Evolutionary conservation across 768 basidiomycete genomes (phyloP).

Genomic region (Cystobasidium tubakii): DNA sequence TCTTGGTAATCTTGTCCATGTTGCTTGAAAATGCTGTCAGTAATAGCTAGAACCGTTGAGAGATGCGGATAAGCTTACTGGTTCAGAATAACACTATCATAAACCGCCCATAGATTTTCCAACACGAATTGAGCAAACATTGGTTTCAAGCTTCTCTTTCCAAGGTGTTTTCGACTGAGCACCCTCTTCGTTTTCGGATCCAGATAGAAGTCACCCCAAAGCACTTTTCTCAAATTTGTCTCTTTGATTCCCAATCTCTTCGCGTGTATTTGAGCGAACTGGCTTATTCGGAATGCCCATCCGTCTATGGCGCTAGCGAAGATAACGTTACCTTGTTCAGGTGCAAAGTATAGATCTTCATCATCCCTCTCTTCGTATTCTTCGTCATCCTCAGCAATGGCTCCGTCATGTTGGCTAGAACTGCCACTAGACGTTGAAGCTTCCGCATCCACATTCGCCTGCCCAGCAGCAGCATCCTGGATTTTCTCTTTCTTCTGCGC

Average conservation of each 20-base stretch:
- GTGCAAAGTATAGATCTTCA: constrained; percentile 94
- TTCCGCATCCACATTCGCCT: constrained; percentile 56
- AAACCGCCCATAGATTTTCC: constrained; percentile 95
- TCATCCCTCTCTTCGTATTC: constrained; percentile 93
- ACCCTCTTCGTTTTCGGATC: constrained; percentile 93
- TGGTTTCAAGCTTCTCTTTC: constrained; percentile 77
- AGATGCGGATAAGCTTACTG: constrained; percentile 69
- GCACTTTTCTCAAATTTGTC: constrained; percentile 68
- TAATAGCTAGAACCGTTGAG: too few relatives aligned
- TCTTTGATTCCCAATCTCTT: constrained; percentile 86
- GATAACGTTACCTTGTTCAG: constrained; percentile 88
- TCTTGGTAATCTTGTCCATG: constrained; percentile 79
- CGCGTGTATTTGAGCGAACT: constrained; percentile 88
- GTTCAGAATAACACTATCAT: constrained; percentile 78
- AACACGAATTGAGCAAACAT: constrained; percentile 95
- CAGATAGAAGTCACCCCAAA: constrained; percentile 97
- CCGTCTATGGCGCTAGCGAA: constrained; percentile 94
- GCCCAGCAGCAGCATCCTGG: constrained; percentile 56
- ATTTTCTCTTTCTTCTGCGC: constrained; percentile 63
- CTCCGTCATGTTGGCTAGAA: background rate
- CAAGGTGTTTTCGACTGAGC: constrained; percentile 79
- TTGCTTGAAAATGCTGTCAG: constrained; percentile 67
- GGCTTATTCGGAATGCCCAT: constrained; percentile 91
- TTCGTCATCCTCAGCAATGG: constrained; percentile 50
- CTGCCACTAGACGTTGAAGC: constrained; percentile 54